Evolutionary conservation across 2,329 filamentous ascomycete genomes (phyloP), one percentile per base, ranked within the genome.

Genomic region (Lachnellula hyalina): DNA sequence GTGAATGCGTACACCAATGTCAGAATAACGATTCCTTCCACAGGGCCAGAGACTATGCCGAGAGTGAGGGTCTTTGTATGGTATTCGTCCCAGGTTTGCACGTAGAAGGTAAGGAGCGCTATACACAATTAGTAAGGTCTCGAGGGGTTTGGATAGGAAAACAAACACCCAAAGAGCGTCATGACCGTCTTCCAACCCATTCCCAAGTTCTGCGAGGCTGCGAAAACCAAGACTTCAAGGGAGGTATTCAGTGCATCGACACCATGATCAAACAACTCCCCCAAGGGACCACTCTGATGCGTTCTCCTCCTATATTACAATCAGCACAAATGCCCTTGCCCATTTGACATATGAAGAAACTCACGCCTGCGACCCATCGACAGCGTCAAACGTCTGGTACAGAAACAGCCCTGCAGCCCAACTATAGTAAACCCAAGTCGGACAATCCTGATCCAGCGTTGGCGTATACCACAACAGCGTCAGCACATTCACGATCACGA

Each of bases 61-160:
- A 99, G 82, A 1, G 91, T 96, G 47, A 99, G 82, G 3, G 92
- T 94, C 72, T 96, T 92, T 50, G 94, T 99, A 75, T 97, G 93
- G 74, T 97, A 99, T 72, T 97, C 94, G 69, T 99, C 94, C 94
- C 94, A 99, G 35, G 94, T 97, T 72, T 97, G 94, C 42, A 97
- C 87, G 72, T 97, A 97, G 73, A 99, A 99, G n/a, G 94, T 96
- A 65, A 95, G 78, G 56, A 93, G 83, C 6, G 89, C 87, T 90
- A 58, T 12, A n/a, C 15, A 21, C 17, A 14, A 49, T 61, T 57
- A 63, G 49, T 28, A 59, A 36, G 51, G 21, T 5, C 28, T 15
- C 35, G 17, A 25, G 5, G 19, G 34, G 4, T 2, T 21, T 3
- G 17, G 6, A 34, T 36, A 40, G 17, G 7, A 1, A 14, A 11